phyloP scores from a whole-genome alignment of 192 early-diverging fungal species.

The Podila horticola region DNA sequence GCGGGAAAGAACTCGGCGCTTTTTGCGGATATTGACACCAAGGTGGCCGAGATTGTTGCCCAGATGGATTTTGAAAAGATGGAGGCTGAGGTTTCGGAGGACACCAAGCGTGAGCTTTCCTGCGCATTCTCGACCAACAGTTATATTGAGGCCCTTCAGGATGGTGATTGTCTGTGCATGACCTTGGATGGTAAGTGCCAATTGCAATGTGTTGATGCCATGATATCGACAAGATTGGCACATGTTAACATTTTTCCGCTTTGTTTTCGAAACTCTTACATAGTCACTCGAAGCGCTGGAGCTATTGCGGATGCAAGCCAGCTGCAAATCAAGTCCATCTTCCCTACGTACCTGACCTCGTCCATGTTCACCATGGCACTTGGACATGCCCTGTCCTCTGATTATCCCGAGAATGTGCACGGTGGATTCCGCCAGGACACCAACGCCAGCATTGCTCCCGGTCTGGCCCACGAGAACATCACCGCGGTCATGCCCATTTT shows the following conservation, averaged over 20 bases:
- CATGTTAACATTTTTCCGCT: background rate
- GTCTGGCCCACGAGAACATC: conserved; percentile 54
- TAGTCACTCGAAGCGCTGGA: conserved; percentile 24
- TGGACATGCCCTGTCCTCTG: conserved; percentile 26
- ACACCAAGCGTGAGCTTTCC: conserved; percentile 31
- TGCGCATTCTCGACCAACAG: conserved; percentile 53
- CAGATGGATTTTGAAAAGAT: conserved; percentile 41
- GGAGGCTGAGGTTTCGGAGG: conserved; percentile 41
- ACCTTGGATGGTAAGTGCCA: conserved; percentile 45
- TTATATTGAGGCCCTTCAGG: conserved; percentile 48
- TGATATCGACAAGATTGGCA: background rate
- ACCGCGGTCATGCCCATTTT: conserved; percentile 55
- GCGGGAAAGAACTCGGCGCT: conserved; percentile 42
- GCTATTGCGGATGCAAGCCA: conserved; percentile 56
- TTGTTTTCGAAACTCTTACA: background rate
- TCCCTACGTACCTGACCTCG: conserved; percentile 52
- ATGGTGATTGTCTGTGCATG: conserved; percentile 56
- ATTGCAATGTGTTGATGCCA: background rate
- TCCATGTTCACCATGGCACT: conserved; percentile 53
- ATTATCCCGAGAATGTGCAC: conserved; percentile 47
- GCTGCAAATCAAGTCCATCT: conserved; percentile 55
- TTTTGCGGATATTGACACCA: conserved; percentile 53
- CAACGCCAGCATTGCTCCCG: conserved; percentile 47
- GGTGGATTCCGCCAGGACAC: conserved; percentile 46
- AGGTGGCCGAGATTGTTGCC: conserved; percentile 32